Conservation (phyloP, 2,329 filamentous ascomycete species). For the Verticillium klebahnii region DNA sequence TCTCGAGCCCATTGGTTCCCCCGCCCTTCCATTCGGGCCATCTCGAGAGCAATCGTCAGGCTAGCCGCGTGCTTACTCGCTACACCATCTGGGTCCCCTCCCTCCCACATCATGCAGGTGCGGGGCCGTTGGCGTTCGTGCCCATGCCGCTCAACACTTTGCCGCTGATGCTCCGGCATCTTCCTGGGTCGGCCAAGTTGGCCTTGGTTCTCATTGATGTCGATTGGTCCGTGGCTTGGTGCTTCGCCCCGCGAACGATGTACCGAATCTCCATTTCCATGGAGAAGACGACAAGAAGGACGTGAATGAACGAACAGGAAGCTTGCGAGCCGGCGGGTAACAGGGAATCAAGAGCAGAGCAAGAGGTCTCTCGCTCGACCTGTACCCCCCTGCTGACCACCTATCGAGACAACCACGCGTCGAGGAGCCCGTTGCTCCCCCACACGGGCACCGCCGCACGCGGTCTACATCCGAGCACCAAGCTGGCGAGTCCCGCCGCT, state of each 20-base stretch:
- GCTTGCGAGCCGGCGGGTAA: neutral
- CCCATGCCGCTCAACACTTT: neutral
- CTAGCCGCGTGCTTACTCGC: neutral
- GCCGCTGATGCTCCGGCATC: neutral
- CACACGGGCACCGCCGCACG: neutral
- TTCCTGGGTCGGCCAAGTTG: neutral
- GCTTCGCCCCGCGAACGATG: neutral
- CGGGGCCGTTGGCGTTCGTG: neutral
- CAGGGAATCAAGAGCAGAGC: neutral
- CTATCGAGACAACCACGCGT: neutral
- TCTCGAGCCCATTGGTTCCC: neutral
- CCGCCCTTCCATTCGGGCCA: neutral
- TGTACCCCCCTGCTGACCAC: neutral
- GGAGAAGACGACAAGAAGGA: neutral
- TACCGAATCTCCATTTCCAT: neutral
- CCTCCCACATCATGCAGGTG: neutral
- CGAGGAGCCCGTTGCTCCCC: neutral
- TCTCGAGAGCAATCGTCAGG: neutral
- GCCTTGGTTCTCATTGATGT: neutral
- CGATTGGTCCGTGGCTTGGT: neutral
- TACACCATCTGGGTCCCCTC: neutral
- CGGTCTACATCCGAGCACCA: neutral
- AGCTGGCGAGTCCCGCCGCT: neutral
- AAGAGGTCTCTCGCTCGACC: neutral
- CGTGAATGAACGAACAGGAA: neutral